phyloP scores from a whole-genome alignment of 2,329 filamentous ascomycete species.

The Herpomyces periplanetae region DNA sequence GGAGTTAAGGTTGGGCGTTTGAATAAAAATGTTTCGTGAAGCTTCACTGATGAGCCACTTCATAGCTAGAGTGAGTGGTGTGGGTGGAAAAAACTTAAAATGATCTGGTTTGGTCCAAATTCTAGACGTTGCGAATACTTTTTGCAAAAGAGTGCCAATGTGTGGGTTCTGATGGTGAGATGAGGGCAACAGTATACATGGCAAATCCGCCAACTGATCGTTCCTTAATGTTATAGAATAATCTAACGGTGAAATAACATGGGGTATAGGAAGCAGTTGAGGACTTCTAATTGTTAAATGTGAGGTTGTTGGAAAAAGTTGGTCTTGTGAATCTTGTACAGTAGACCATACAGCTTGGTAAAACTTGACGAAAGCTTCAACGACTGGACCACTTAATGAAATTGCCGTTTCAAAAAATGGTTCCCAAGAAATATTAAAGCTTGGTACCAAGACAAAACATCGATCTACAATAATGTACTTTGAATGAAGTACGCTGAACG shows the following conservation, averaged over 20 bases:
- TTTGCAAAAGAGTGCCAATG: slow-evolving; percentile 19
- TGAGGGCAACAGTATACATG: slow-evolving; percentile 27
- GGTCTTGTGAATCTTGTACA: slow-evolving; percentile 3
- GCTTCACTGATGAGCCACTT: slow-evolving; percentile 19
- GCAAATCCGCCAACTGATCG: slow-evolving; percentile 7
- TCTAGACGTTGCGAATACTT: too few relatives aligned
- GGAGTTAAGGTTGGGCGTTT: slow-evolving; percentile 40
- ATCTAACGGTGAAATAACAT: background rate
- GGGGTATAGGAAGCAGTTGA: background rate
- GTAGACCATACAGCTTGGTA: slow-evolving; percentile 25
- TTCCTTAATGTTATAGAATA: background rate
- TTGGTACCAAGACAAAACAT: slow-evolving; percentile 23
- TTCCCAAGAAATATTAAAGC: slow-evolving; percentile 57
- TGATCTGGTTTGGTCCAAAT: slow-evolving; percentile 6
- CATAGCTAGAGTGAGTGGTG: slow-evolving; percentile 24
- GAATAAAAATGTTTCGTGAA: slow-evolving; percentile 18
- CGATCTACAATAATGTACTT: slow-evolving; percentile 43
- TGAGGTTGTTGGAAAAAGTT: background rate
- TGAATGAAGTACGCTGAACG: slow-evolving; percentile 54
- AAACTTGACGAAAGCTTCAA: slow-evolving; percentile 21
- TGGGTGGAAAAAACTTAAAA: slow-evolving; percentile 13
- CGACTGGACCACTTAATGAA: slow-evolving; percentile 19
- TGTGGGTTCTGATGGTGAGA: slow-evolving; percentile 25
- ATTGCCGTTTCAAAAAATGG: slow-evolving; percentile 49
- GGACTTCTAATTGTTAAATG: slow-evolving; percentile 1